These are phyloP conservation scores for Brettanomyces sp. DNA, from an alignment of 805 yeast species.

Conservation along the genomic window DNA sequence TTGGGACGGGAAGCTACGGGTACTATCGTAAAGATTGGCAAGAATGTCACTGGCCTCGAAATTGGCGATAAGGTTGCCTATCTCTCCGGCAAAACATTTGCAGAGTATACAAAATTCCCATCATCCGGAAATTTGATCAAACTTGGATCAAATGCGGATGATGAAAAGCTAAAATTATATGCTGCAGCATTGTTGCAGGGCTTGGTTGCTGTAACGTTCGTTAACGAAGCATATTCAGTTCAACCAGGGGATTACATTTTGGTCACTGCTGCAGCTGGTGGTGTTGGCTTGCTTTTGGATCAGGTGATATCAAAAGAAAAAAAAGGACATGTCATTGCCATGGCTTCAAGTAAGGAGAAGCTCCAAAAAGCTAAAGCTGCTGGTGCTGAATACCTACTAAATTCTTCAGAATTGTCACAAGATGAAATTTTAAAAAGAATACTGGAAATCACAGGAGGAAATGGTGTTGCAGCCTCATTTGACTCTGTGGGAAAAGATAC, in stretches of 20 bases:
- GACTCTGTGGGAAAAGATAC: slow-evolving; percentile 79
- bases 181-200: slow-evolving; percentile 66
- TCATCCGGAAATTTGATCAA: slow-evolving; percentile 31
- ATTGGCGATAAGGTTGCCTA: slow-evolving; percentile 71
- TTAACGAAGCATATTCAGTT: slow-evolving; percentile 56
- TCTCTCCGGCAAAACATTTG: slow-evolving; percentile 45
- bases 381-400: slow-evolving; percentile 73
- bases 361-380: slow-evolving; percentile 50
- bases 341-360: slow-evolving; percentile 73
- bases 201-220: slow-evolving; percentile 68
- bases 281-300: slow-evolving; percentile 67
- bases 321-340: slow-evolving; percentile 80
- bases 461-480: slow-evolving; percentile 60
- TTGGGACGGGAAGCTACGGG: slow-evolving; percentile 73
- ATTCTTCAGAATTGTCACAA: slow-evolving; percentile 27
- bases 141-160: slow-evolving; percentile 38
- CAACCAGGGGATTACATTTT: slow-evolving; percentile 62
- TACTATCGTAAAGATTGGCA: slow-evolving; percentile 55
- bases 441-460: slow-evolving; percentile 48
- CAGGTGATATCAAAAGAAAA: slow-evolving; percentile 46
- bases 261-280: slow-evolving; percentile 94
- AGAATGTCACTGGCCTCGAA: slow-evolving; percentile 39
- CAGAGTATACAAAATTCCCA: slow-evolving; percentile 56
- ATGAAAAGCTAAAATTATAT: slow-evolving; percentile 40
- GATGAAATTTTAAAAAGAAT: slow-evolving; percentile 52